Conservation (phyloP, 169 alveolate species). For the Amoebophrya sp. region DNA sequence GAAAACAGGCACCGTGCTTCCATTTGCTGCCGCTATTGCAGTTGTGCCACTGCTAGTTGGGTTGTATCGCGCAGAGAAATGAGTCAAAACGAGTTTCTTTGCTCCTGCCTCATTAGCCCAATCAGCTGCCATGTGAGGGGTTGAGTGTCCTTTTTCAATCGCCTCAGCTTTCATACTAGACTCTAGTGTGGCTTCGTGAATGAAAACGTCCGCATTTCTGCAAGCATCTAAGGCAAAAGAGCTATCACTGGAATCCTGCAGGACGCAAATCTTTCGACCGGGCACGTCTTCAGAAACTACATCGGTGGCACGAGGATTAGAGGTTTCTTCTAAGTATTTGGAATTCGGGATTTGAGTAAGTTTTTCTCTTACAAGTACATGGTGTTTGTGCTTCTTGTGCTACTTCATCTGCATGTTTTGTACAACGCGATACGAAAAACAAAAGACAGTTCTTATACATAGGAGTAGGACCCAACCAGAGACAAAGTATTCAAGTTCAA, state of each 20-base stretch:
- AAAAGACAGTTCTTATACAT: no score
- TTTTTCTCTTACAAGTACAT: no score
- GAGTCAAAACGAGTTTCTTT: conserved; percentile 17
- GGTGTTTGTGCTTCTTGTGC: no score
- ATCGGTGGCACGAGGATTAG: no score
- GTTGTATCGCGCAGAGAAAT: conserved; percentile 25
- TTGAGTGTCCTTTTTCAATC: conserved; percentile 23
- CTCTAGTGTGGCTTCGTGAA: conserved; percentile 24
- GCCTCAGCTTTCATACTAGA: not conserved
- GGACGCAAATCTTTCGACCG: not conserved
- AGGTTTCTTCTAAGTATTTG: no score
- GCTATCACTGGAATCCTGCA: not conserved
- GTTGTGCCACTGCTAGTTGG: not conserved
- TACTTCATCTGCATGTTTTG: no score
- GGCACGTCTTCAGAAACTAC: not conserved
- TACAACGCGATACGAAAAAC: no score
- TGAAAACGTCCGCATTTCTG: not conserved
- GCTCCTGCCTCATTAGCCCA: not conserved
- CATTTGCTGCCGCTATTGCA: no score
- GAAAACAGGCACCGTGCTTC: no score
- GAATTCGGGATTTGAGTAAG: no score
- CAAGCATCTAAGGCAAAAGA: not conserved
- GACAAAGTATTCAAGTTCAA: no score
- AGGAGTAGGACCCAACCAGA: no score
- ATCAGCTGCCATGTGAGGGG: conserved; percentile 29